Conservation (phyloP, 148 eudicot species). For the Rhododendron griersonianum region DNA sequence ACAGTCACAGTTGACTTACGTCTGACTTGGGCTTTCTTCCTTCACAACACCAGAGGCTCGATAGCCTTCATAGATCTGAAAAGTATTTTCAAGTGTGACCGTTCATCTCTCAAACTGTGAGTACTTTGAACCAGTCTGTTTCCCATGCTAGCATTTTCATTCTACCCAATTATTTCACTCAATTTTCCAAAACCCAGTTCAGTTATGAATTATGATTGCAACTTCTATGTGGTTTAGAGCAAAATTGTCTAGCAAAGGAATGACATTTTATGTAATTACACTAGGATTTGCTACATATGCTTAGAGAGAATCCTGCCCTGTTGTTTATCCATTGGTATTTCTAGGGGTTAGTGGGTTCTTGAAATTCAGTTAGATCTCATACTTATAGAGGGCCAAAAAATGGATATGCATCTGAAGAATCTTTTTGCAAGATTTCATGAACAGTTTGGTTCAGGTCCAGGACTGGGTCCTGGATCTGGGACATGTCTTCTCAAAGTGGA, state of each 20-base stretch:
- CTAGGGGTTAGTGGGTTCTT: not conserved
- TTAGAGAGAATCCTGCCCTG: not conserved
- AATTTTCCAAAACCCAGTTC: not conserved
- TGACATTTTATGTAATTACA: not conserved
- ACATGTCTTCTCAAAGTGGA: slow-evolving; percentile 54
- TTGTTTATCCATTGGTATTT: not conserved
- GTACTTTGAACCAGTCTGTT: not conserved
- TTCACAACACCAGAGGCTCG: not conserved
- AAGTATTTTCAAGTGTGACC: not conserved
- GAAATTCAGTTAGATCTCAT: slow-evolving; percentile 3
- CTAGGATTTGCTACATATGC: not conserved
- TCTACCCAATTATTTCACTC: not conserved
- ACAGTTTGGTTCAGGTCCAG: slow-evolving; percentile 70
- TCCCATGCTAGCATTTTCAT: not conserved
- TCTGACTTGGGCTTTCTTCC: not conserved
- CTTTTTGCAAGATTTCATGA: slow-evolving; percentile 55
- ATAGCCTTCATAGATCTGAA: not conserved
- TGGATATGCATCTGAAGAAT: slow-evolving; percentile 67
- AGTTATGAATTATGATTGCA: not conserved
- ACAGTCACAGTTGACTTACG: not conserved
- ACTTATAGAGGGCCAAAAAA: slow-evolving; percentile 23
- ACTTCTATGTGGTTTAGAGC: not conserved
- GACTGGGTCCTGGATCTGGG: slow-evolving; percentile 66
- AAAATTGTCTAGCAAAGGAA: not conserved
- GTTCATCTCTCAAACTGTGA: not conserved